phyloP scores from a whole-genome alignment of 768 basidiomycete genomes.

The Phanerochaete sordida region DNA sequence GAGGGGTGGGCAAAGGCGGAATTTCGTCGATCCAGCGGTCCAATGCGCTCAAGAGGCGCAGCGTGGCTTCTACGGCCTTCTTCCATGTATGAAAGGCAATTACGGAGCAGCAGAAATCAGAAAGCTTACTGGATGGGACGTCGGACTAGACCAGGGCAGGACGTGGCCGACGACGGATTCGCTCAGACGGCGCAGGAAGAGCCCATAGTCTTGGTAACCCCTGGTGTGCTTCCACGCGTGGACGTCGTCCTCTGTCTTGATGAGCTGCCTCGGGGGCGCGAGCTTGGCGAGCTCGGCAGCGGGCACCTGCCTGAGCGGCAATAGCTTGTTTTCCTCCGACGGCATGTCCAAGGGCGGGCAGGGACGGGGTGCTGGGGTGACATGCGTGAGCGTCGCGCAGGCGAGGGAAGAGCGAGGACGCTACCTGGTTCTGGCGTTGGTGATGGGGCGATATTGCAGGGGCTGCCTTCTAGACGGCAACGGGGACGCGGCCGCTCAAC shows the following conservation, averaged over 20 bases:
- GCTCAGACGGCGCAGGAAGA: slow-evolving; percentile 74
- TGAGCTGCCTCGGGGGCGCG: slow-evolving; percentile 46
- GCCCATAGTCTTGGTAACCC: slow-evolving; percentile 69
- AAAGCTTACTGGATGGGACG: slow-evolving; percentile 20
- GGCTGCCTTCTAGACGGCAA: background rate
- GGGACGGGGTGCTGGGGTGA: background rate
- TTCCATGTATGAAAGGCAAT: slow-evolving; percentile 3
- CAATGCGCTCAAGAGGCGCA: slow-evolving; percentile 62
- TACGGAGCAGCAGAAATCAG: background rate
- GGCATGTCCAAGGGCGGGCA: slow-evolving; percentile 8
- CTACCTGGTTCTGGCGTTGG: background rate
- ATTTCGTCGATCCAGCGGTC: slow-evolving; percentile 78
- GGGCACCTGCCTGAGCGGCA: slow-evolving; percentile 30
- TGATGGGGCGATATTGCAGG: background rate
- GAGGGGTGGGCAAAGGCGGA: slow-evolving; percentile 68
- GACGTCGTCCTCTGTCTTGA: slow-evolving; percentile 72
- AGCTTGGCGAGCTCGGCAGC: slow-evolving; percentile 19
- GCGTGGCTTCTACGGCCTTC: slow-evolving; percentile 45
- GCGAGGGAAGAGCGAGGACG: background rate
- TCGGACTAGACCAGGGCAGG: slow-evolving; percentile 39
- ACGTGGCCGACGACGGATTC: slow-evolving; percentile 70
- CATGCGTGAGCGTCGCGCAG: background rate
- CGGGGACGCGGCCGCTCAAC: background rate
- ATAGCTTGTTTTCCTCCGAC: slow-evolving; percentile 10
- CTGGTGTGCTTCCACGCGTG: slow-evolving; percentile 64